These are phyloP conservation scores for Microbotryum lychnidis-dioicae DNA, from an alignment of 1,284 basidiomycete species.

Conservation along the genomic window DNA sequence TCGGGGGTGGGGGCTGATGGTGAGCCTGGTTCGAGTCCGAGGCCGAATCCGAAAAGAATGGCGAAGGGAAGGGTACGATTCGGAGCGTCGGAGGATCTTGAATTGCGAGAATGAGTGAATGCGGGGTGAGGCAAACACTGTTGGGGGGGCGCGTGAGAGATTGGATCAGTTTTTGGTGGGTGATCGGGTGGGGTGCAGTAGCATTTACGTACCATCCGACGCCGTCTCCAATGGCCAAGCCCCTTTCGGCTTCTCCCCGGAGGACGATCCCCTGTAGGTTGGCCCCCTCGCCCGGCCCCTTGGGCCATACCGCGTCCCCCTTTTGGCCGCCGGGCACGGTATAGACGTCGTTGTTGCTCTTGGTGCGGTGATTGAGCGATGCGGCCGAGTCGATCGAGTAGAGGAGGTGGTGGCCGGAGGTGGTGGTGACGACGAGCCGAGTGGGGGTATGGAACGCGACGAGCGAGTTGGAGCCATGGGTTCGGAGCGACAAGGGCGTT, in stretches of 20 bases:
- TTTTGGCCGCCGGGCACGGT: constrained; percentile 23
- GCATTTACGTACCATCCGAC: constrained; percentile 15
- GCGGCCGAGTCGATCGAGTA: constrained; percentile 16
- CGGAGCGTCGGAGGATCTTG: constrained; percentile 31
- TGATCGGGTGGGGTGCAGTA: no score
- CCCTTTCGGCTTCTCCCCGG: constrained; percentile 15
- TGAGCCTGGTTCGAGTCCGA: background rate
- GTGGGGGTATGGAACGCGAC: constrained; percentile 15
- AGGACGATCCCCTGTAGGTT: constrained; percentile 16
- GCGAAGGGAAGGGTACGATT: constrained; percentile 27
- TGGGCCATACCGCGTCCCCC: constrained; percentile 14
- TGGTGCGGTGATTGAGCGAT: background rate
- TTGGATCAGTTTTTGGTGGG: background rate
- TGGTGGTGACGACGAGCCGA: constrained; percentile 25
- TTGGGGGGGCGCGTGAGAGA: background rate
- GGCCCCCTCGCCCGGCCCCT: constrained; percentile 19
- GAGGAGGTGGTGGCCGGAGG: constrained; percentile 23
- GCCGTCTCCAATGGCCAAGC: constrained; percentile 21
- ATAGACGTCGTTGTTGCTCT: constrained; percentile 13
- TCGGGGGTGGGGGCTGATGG: background rate
- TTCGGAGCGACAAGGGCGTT: constrained; percentile 23
- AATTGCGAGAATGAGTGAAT: constrained; percentile 27
- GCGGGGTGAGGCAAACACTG: constrained; percentile 27
- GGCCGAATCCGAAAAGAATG: background rate
- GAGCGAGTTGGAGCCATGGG: constrained; percentile 21